These are phyloP conservation scores for Diaporthe velutina DNA, from an alignment of 2,329 filamentous ascomycete genomes.

Conservation along the genomic window DNA sequence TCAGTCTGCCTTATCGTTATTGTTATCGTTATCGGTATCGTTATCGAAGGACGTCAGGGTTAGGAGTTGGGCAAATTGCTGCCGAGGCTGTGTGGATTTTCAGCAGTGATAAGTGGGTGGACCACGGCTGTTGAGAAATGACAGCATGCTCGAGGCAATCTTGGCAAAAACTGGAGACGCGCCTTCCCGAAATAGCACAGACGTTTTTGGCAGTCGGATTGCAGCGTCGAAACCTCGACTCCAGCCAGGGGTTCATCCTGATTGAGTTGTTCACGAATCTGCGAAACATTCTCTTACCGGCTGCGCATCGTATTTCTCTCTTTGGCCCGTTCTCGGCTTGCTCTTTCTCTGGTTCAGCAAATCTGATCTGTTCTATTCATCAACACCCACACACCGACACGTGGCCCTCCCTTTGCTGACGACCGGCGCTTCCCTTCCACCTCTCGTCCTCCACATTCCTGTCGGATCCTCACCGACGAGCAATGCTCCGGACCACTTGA, in stretches of 20 bases:
- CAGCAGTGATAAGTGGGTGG: background rate
- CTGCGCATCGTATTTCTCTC: slow-evolving; percentile 23
- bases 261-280: slow-evolving; percentile 19
- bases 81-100: background rate
- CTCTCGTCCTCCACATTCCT: slow-evolving; percentile 30
- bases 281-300: slow-evolving; percentile 25
- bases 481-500: slow-evolving; percentile 36
- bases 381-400: background rate
- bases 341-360: background rate
- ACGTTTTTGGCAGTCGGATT: slow-evolving; percentile 10
- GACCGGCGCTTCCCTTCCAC: background rate
- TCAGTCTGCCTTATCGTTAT: slow-evolving; percentile 6
- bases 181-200: slow-evolving; percentile 18
- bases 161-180: slow-evolving; percentile 16
- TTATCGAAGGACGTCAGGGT: background rate
- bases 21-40: too few relatives aligned
- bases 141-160: slow-evolving; percentile 20
- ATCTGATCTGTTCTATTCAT: background rate
- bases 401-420: slow-evolving; percentile 27
- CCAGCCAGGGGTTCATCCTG: slow-evolving; percentile 27
- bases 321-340: background rate
- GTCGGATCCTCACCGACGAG: slow-evolving; percentile 33
- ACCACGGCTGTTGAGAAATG: background rate
- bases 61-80: background rate
- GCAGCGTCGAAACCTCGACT: slow-evolving; percentile 9